Base-by-base conservation (phyloP, 495 filamentous ascomycete species). In the Aspergillus conjunctus region DNA sequence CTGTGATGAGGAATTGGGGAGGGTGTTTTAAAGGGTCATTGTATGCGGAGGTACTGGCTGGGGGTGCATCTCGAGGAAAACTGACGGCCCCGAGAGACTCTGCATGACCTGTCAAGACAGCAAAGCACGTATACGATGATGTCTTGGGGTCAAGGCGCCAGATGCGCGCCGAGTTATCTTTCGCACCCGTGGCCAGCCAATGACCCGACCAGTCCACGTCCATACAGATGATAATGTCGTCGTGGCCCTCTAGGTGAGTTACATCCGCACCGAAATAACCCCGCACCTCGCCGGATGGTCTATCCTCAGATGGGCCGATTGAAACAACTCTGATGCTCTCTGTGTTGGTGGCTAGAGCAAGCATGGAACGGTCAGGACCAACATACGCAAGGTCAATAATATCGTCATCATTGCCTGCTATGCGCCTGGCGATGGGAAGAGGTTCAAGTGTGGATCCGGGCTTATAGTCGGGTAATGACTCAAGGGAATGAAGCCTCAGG, bases 361-460 rank as follows among this genome's bases (percentile, higher is more conserved):
- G 81, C 54, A 92, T 79, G 20, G 89, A 92, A 49, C 85, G 84
- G 56, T 93, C 87, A 11, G 85, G 84, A 1, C 92, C 87, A 57
- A 97, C 82, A 67, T 92, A 96, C 22, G 87, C 88, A 21, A 97
- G 75, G 65, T 98, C 95, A 64, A 98, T 95, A 56, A 98, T 92
- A 69, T 98, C 94, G 68, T 98, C 94, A 71, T 98, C 92, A 34
- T 94, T 97, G 21, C 95, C 95, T 18, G 93, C 96, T 63, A 98
- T 93, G 17, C 90, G 84, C 58, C 89, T 85, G 43, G 81, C 68
- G 15, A 87, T 68, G 7, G 80, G 75, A 48, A 89, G 69, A 20
- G 83, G 76, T 48, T 74, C 59, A 54, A 88, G 58, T 3, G 57
- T 68, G 15, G 68, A 66, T 2, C 72, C 73, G 45, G 71, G 63